Base-by-base conservation (phyloP, 2,329 filamentous ascomycete species). In the Tolypocladium sp. region DNA sequence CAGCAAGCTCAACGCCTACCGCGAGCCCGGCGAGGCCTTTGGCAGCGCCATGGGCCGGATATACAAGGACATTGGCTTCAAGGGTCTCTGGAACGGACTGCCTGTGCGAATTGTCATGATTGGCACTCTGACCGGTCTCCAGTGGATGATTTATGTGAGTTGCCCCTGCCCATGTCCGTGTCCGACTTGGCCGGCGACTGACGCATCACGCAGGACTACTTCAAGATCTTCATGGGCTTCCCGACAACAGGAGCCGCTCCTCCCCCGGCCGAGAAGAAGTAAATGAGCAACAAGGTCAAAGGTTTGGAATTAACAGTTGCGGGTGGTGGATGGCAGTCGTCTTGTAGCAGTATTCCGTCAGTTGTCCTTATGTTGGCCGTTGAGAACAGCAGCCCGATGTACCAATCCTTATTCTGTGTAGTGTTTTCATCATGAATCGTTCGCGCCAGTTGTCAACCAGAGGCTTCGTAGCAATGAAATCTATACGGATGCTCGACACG, bases 61-160 rank as follows among this genome's bases (percentile, higher is more conserved):
- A 68, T 96, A 96, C 77, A 84, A 82, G 68, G 89, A 95, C 42
- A 94, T 95, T 68, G 92, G 92, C 38, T 95, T 96, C 74, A 67
- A 67, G 20, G 92, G 92, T n/a, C 81, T 97, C 35, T 96, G 92
- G 92, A 96, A 95, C 69, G 92, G 92, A 10, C 77, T 97, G 52
- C 88, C 90, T 0, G 89, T 96, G 56, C 72, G 82, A 60, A 96
- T 96, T 69, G 86, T 96, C 69, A 96, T 96, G 92, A 91, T 95
- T 64, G 90, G 88, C 65, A 89, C 85, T 35, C 73, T 89, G 69
- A 95, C 90, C 25, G 91, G 90, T 60, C 77, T 96, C 62, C 92
- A 96, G 78, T 96, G 91, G 91, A 91, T 95, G 87, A 94, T 92
- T 72, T 94, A 92, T 76, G 88, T 83, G 68, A 79, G 81, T 74